These are phyloP conservation scores for Bauhinia variegata DNA, from an alignment of 306 rosid species.

Conservation along the genomic window DNA sequence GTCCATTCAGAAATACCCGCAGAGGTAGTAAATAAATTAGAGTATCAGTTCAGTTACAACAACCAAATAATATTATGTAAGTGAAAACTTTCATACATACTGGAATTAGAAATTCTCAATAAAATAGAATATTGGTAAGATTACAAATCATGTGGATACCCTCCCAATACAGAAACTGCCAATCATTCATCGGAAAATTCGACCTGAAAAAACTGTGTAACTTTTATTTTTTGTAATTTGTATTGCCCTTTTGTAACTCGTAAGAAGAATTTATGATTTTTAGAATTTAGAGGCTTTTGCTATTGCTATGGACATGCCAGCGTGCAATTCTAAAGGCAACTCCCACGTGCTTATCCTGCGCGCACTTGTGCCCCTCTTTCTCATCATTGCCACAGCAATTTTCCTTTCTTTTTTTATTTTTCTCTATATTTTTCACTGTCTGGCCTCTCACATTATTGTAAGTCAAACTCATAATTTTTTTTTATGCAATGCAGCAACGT, in stretches of 20 bases:
- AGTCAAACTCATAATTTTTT: slow-evolving; percentile 68
- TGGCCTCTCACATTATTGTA: slow-evolving; percentile 40
- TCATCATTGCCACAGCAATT: slow-evolving; percentile 65
- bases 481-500: slow-evolving; percentile 36
- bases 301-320: slow-evolving; percentile 62
- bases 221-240: not conserved
- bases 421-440: slow-evolving; percentile 37
- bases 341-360: slow-evolving; percentile 93
- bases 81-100: not conserved
- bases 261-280: slow-evolving; percentile 40
- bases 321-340: slow-evolving; percentile 74
- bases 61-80: no score
- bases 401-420: slow-evolving; percentile 16
- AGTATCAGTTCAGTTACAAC: slow-evolving; percentile 21
- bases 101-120: slow-evolving; percentile 31
- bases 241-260: slow-evolving; percentile 28
- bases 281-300: slow-evolving; percentile 34
- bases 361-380: slow-evolving; percentile 63
- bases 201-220: slow-evolving; percentile 27
- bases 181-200: slow-evolving; percentile 51
- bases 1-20: slow-evolving; percentile 46
- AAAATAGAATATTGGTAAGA: slow-evolving; percentile 29
- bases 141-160: slow-evolving; percentile 32
- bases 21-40: slow-evolving; percentile 1
- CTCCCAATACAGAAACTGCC: slow-evolving; percentile 46